These are phyloP conservation scores for Lenwebbia sp. DNA, from an alignment of 345 rosid species.

Conservation along the genomic window DNA sequence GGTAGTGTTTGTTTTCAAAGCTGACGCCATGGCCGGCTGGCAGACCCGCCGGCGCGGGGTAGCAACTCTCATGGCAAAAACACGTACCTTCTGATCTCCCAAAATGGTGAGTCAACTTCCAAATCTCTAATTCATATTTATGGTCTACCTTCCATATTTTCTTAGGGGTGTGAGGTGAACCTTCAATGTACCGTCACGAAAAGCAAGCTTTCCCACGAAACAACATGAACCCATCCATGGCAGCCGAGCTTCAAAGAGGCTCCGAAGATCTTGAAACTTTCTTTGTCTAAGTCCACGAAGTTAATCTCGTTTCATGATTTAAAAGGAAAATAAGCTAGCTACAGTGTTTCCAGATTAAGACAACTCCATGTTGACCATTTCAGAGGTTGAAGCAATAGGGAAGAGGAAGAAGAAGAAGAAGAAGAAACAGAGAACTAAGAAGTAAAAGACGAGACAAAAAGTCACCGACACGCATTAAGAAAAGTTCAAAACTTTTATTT, in stretches of 20 bases:
- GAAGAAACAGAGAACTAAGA: not conserved
- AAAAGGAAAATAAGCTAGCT: not conserved
- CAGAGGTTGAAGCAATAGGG: not conserved
- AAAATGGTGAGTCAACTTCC: not conserved
- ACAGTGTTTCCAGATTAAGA: not conserved
- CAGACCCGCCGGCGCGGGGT: not conserved
- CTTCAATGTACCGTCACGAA: not conserved
- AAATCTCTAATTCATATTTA: not conserved
- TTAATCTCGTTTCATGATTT: not conserved
- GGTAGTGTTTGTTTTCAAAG: not conserved
- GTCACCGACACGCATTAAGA: not conserved
- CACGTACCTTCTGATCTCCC: not conserved
- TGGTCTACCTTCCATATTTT: not conserved
- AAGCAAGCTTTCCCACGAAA: not conserved
- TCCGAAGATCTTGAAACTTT: not conserved
- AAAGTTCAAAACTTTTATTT: not conserved
- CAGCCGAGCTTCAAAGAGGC: not conserved
- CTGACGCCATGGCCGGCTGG: not conserved
- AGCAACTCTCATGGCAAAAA: not conserved
- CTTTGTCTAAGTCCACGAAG: not conserved
- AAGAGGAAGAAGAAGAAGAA: not conserved
- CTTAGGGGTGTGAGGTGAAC: not conserved
- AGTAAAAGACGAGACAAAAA: not conserved
- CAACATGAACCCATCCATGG: not conserved
- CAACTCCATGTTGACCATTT: not conserved